Base-by-base conservation (phyloP, 139 green algal species). In the Picochlorum sp. region DNA sequence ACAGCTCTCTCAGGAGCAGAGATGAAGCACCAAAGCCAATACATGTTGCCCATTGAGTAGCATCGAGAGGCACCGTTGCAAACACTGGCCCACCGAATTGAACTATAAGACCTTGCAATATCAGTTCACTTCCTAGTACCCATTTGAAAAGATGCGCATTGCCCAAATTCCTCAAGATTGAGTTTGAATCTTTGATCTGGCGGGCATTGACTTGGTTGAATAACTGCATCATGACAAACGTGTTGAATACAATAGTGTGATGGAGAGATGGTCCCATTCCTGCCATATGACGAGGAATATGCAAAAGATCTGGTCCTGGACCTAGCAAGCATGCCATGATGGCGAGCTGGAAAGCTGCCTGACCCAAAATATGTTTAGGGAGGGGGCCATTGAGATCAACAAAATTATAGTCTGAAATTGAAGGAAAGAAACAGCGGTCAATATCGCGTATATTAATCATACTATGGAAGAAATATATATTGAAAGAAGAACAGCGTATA, bases 181-280 rank as follows among this genome's bases (percentile, higher is more conserved):
- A 43, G 2, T 60, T 29, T 70, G 83, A 75, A 55, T 90, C 85
- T 20, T 74, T 61, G 20, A 88, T 74, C 55, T 87, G 83, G 8
- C 89, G 74, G 10, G 77, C 77, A 68, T 94, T 96, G 47, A 96
- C 58, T 70, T 88, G 70, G 55, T 88, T 86, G 65, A 89, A 89
- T 1, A 89, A 53, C 57, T 84, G 75, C 71, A 83, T 78, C 10
- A 72, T 47, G 3, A 95, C 86, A 54, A 95, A 94, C 0, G 74
- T 62, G 69, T 94, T 94, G 77, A 95, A 95, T 5, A 91, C 75
- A 3, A 94, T 9, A 12, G 86, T 95, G 68, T 79, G 75, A 43
- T 78, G 67, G 55, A 59, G 37, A 5, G 55, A 70, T 13, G 64
- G 50, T 10, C 65, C 69, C 6, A 39, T 26, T 18, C 65, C 56